phyloP scores from a whole-genome alignment of 73 alveolate genomes.

The Effrenium voratum region DNA sequence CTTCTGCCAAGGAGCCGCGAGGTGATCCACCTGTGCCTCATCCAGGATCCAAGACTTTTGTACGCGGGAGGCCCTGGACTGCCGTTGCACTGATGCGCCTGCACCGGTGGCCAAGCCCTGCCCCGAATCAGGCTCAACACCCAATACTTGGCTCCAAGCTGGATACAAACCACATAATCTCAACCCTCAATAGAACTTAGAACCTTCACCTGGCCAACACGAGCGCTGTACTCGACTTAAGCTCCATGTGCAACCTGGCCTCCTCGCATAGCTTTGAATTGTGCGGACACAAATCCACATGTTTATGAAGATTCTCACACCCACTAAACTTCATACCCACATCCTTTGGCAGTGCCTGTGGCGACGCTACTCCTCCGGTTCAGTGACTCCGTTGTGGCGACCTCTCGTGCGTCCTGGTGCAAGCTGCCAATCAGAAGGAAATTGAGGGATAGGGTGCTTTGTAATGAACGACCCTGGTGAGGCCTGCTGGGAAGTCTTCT shows the following conservation, averaged over 20 bases:
- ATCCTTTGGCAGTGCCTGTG: neutral
- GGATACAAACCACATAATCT: neutral
- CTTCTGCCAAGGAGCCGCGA: neutral
- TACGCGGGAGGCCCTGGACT: constrained; percentile 78
- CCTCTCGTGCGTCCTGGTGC: constrained; percentile 38
- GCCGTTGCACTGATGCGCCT: constrained; percentile 61
- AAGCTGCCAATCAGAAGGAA: too few species aligned
- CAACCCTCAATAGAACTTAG: neutral
- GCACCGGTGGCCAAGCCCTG: too few species aligned
- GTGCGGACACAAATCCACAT: neutral
- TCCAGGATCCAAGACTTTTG: constrained; percentile 76
- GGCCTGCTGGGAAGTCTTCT: neutral
- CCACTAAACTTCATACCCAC: neutral
- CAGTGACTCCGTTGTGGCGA: neutral
- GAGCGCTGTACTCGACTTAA: neutral
- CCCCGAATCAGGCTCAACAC: neutral
- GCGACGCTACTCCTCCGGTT: constrained; percentile 18
- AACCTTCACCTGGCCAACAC: neutral
- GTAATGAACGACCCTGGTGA: neutral
- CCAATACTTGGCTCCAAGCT: neutral
- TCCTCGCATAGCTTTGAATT: neutral
- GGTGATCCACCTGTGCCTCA: neutral
- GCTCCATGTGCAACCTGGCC: neutral
- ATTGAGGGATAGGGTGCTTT: too few species aligned
- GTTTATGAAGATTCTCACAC: neutral